phyloP scores from a whole-genome alignment of 1,139 yeast species.

The Meyerozyma smithsonii region DNA sequence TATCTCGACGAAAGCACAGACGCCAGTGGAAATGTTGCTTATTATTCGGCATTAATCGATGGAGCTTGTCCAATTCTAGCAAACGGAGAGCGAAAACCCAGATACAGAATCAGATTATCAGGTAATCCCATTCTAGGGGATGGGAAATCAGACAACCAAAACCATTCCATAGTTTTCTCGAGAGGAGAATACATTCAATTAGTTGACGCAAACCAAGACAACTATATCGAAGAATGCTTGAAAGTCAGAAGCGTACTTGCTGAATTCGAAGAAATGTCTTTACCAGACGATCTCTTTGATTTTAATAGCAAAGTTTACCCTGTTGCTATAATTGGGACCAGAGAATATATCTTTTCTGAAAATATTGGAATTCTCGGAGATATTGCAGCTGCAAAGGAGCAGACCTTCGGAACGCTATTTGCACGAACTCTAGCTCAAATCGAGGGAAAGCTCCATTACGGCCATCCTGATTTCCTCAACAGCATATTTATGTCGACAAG shows the following conservation, averaged over 20 bases:
- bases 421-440: slow-evolving; percentile 52
- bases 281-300: slow-evolving; percentile 30
- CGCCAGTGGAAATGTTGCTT: slow-evolving; percentile 19
- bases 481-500: slow-evolving; percentile 48
- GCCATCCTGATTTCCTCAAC: slow-evolving; percentile 53
- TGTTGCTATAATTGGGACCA: slow-evolving; percentile 51
- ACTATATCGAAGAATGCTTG: slow-evolving; percentile 51
- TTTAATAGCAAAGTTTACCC: slow-evolving; percentile 28
- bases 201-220: slow-evolving; percentile 55
- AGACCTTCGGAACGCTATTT: slow-evolving; percentile 52
- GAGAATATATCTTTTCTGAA: slow-evolving; percentile 53
- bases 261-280: slow-evolving; percentile 44
- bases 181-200: slow-evolving; percentile 53
- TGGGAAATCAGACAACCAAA: slow-evolving; percentile 55
- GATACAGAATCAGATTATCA: slow-evolving; percentile 42
- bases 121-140: slow-evolving; percentile 56
- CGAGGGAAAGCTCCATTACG: slow-evolving; percentile 53
- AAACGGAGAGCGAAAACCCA: slow-evolving; percentile 33
- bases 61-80: slow-evolving; percentile 40
- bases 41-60: slow-evolving; percentile 36
- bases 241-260: slow-evolving; percentile 48
- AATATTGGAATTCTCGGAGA: slow-evolving; percentile 52
- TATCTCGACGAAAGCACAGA: slow-evolving; percentile 35
- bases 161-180: slow-evolving; percentile 44
- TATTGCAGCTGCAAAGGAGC: slow-evolving; percentile 56